phyloP scores from a whole-genome alignment of 108 stramenopile species.

The Epipyxis sp. region DNA sequence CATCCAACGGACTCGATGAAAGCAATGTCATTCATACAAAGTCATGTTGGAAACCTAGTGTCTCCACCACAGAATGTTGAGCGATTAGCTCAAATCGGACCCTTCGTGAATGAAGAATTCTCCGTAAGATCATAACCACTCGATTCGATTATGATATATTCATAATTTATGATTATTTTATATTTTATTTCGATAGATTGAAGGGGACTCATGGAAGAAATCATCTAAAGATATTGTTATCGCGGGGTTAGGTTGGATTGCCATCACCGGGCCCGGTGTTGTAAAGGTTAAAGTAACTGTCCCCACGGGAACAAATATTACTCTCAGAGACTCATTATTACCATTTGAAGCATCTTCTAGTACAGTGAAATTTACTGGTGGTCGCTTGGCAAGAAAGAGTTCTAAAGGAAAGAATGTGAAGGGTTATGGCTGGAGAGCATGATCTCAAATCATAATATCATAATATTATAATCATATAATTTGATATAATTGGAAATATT shows the following conservation, averaged over 20 bases:
- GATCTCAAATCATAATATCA: too few relatives aligned
- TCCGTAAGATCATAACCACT: neutral
- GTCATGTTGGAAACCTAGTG: constrained; percentile 80
- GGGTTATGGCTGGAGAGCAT: neutral
- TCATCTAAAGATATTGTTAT: constrained; percentile 87
- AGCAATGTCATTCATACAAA: constrained; percentile 63
- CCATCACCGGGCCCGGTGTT: constrained; percentile 83
- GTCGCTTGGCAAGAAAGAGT: constrained; percentile 33
- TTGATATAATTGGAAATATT: too few relatives aligned
- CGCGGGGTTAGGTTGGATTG: constrained; percentile 89
- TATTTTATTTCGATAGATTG: constrained; percentile 75
- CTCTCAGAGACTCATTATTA: constrained; percentile 43
- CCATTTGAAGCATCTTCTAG: constrained; percentile 51
- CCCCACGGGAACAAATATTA: constrained; percentile 39
- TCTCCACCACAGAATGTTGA: constrained; percentile 79
- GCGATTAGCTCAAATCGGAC: constrained; percentile 74
- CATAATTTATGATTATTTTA: too few relatives aligned
- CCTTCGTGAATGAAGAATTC: constrained; percentile 74
- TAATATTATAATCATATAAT: too few relatives aligned
- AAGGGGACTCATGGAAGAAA: constrained; percentile 92
- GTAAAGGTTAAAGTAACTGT: constrained; percentile 51
- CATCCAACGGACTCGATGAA: constrained; percentile 51
- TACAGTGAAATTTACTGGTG: constrained; percentile 55
- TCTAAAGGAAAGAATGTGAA: constrained; percentile 33
- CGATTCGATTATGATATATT: too few relatives aligned